Evolutionary conservation across 2,329 filamentous ascomycete species (phyloP), one percentile per base, ranked within the genome.

Genomic region (Hysterium pulicare): DNA sequence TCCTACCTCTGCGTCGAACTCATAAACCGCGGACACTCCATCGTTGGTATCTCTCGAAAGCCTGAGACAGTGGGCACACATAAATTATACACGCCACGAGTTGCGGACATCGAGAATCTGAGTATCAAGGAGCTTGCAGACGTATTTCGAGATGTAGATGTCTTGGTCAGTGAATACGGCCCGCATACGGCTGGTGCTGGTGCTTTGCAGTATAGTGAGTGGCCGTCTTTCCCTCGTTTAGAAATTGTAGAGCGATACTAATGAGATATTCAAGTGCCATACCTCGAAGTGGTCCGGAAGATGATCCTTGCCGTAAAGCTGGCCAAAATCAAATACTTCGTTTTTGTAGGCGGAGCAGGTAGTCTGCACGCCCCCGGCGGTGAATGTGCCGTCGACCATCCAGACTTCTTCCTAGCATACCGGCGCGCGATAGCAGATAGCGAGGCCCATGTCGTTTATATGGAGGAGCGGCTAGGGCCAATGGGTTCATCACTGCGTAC

Each of bases 281-380:
- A 61, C 43, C 42, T 67, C 38, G 62, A 67, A 48, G 56, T 59
- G 2, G 49, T 56, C 3, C 60, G 64, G 33, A 63, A 61, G 36
- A 50, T 66, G 6, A 48, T 66, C 13, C 50, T 66, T 8, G 61
- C 62, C 11, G 55, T 57, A 22, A 64, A 63, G 42, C 24, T 30
- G 4, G 55, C 57, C 1, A 31, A 48, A 13, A 46, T 57, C 2
- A 39, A 48, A 5, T 66, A 66, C 50, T 62, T 66, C 51, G 42
- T 67, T 36, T 62, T 62, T 38, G 57, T 67, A 31, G 63, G 62
- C 30, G 64, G 63, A 33, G 60, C 61, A 1, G 62, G 60, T 33
- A 58, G 53, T 2, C 54, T 66, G 4, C 57, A 61, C 44, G 51
- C 61, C 7, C 61, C 61, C 1, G n/a, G 11, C 13, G 11, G 4